A percentile compares a stretch with the other conserved stretches of the same genome.
Evolutionary conservation across 164 flowering plant species (phyloP).

Genomic region (Chimonanthus praecox): DNA sequence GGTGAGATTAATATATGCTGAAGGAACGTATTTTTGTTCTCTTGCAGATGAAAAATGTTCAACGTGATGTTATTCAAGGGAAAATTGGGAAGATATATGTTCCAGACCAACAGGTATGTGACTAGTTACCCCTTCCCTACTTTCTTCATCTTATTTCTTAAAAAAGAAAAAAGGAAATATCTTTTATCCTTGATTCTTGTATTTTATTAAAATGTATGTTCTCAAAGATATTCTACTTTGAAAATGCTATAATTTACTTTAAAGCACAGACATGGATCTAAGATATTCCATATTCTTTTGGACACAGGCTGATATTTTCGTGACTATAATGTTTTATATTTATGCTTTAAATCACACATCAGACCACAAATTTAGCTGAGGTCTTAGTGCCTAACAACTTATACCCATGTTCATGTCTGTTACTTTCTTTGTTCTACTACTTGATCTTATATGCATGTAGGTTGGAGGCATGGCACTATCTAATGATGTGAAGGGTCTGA

Average conservation of each 20-base stretch:
- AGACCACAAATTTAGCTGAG: too few relatives aligned
- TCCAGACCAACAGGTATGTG: constrained; percentile 78
- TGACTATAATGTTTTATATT: too few relatives aligned
- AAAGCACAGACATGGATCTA: too few relatives aligned
- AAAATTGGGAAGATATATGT: constrained; percentile 75
- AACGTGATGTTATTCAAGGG: constrained; percentile 50
- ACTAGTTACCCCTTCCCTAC: background rate
- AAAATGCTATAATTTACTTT: too few relatives aligned
- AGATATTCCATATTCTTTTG: too few relatives aligned
- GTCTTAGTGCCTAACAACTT: background rate
- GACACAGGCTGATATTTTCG: too few relatives aligned
- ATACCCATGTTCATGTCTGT: background rate
- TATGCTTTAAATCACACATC: too few relatives aligned
- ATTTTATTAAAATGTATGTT: too few relatives aligned
- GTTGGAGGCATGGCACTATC: constrained; percentile 50
- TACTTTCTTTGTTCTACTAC: background rate
- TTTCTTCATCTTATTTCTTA: too few relatives aligned
- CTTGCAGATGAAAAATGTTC: constrained; percentile 78
- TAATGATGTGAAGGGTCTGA: constrained; percentile 61
- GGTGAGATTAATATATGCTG: background rate
- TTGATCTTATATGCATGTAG: constrained; percentile 19
- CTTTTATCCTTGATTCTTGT: background rate
- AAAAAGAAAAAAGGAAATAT: too few relatives aligned
- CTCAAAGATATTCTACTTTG: too few relatives aligned
- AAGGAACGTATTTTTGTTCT: constrained; percentile 5